Percentiles rank a stretch among this genome's conserved stretches.
phyloP scores from a whole-genome alignment of 169 alveolate species.

The Plasmodium cynomolgi region DNA sequence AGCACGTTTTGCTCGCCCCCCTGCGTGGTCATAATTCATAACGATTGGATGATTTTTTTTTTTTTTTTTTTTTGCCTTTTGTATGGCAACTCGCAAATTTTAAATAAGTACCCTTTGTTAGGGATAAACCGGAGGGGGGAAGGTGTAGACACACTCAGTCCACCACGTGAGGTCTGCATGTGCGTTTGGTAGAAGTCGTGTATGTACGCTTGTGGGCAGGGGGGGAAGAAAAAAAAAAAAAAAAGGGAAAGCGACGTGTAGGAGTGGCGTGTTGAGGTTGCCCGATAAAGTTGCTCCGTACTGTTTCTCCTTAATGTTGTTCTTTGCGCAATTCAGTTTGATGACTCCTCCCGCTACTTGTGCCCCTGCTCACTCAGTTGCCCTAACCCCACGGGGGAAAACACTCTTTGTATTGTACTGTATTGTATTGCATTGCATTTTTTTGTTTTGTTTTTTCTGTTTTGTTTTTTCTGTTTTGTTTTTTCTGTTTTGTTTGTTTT shows the following conservation, averaged over 20 bases:
- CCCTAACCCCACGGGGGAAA: background rate
- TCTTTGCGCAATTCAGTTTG: background rate
- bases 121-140: background rate
- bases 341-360: background rate
- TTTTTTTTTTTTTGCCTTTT: background rate
- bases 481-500: background rate
- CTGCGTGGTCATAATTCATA: background rate
- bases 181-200: background rate
- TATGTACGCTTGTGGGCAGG: background rate
- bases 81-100: background rate
- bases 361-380: background rate
- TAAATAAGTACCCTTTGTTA: background rate
- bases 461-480: too few relatives aligned
- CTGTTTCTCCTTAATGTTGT: background rate
- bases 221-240: background rate
- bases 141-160: background rate
- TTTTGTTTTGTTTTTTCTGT: background rate
- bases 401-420: too few relatives aligned
- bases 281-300: background rate
- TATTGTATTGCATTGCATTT: too few relatives aligned
- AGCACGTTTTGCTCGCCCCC: constrained; percentile 1
- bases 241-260: background rate
- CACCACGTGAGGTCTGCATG: background rate
- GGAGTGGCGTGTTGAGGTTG: background rate
- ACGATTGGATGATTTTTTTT: background rate